These are phyloP conservation scores for Corynespora cassiicola DNA, from an alignment of 2,329 filamentous ascomycete species.

Conservation along the genomic window DNA sequence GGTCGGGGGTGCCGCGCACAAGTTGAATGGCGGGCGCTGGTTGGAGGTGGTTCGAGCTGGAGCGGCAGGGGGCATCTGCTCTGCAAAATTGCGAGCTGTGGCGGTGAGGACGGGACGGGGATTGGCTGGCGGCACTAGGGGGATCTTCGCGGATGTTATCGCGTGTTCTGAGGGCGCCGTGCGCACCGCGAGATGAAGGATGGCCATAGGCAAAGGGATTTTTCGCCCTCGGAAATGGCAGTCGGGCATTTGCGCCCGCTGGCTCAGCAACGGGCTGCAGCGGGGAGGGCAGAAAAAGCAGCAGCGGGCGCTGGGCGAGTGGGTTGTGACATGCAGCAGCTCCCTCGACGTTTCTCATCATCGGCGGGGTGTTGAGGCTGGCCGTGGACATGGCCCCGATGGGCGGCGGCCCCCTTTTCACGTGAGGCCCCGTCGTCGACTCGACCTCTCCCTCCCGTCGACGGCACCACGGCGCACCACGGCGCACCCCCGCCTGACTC, in stretches of 20 bases:
- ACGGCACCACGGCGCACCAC: constrained; percentile 1
- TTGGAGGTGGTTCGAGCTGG: constrained; percentile 9
- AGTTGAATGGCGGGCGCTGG: constrained; percentile 7
- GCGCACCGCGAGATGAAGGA: constrained; percentile 12
- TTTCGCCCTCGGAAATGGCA: constrained; percentile 1
- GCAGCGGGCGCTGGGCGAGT: constrained; percentile 18
- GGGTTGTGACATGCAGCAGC: constrained; percentile 28
- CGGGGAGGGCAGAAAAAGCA: constrained; percentile 4
- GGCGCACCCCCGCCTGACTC: constrained; percentile 1
- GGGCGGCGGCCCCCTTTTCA: constrained; percentile 39
- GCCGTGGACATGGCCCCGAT: background rate
- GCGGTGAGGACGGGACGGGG: constrained; percentile 22
- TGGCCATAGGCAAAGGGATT: constrained; percentile 4
- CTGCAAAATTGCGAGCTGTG: constrained; percentile 12
- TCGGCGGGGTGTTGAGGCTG: constrained; percentile 5
- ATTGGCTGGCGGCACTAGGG: constrained; percentile 19
- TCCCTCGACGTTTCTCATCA: constrained; percentile 5
- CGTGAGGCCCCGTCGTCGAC: constrained; percentile 27
- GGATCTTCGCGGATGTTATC: constrained; percentile 20
- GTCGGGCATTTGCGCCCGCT: constrained; percentile 2
- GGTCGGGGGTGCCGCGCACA: too few relatives aligned
- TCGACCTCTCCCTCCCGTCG: too few relatives aligned
- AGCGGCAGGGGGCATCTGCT: constrained; percentile 10
- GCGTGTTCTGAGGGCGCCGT: constrained; percentile 15
- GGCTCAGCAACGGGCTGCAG: too few relatives aligned